phyloP scores from a whole-genome alignment of 1,284 basidiomycete genomes.

The Ganoderma multipileum region DNA sequence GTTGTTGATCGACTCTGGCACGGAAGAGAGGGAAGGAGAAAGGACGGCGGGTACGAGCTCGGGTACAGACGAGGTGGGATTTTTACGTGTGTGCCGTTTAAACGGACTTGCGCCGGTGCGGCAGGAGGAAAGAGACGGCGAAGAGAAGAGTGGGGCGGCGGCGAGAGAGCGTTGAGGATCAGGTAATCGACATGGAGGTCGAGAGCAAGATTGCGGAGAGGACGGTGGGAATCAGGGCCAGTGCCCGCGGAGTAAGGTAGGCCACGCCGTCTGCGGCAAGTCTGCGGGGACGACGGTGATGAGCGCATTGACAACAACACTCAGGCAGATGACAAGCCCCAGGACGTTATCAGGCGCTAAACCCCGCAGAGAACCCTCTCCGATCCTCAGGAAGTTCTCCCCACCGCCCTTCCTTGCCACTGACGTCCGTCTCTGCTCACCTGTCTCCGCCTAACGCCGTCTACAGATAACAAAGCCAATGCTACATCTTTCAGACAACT shows the following conservation, averaged over 20 bases:
- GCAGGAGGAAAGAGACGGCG: background rate
- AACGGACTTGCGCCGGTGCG: background rate
- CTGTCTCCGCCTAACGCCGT: background rate
- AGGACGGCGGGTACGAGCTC: background rate
- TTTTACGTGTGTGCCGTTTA: slow-evolving; percentile 9
- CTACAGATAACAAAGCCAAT: background rate
- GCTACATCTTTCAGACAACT: background rate
- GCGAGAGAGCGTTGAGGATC: background rate
- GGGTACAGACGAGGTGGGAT: background rate
- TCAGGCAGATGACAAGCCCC: background rate
- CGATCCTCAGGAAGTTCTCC: background rate
- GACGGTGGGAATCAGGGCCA: background rate
- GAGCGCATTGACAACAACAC: background rate
- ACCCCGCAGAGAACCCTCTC: background rate
- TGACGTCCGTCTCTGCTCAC: background rate
- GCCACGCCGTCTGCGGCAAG: background rate
- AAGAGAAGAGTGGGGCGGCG: background rate
- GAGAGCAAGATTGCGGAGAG: background rate
- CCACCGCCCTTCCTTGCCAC: background rate
- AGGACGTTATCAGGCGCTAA: background rate
- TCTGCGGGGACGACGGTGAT: background rate
- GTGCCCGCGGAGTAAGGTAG: background rate
- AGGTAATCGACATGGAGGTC: background rate
- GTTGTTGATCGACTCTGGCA: slow-evolving; percentile 7
- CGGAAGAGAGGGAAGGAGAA: background rate